These are phyloP conservation scores for Colletotrichum scovillei DNA, from an alignment of 2,329 filamentous ascomycete genomes.

Conservation along the genomic window DNA sequence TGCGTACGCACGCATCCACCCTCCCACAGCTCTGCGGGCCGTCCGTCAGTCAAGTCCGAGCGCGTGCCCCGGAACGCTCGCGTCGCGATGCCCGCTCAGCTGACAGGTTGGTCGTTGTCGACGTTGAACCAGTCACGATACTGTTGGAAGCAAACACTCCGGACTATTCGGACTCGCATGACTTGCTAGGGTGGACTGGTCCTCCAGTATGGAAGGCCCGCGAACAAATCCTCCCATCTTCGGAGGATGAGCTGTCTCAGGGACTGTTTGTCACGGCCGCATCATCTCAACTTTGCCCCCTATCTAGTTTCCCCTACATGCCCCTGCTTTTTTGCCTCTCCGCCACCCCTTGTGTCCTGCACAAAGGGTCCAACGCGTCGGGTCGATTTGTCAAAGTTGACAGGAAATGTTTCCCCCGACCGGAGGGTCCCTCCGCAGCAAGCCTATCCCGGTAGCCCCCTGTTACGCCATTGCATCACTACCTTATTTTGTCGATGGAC, in stretches of 20 bases:
- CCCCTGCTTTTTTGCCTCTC: slow-evolving; percentile 5
- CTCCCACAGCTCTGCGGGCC: slow-evolving; percentile 13
- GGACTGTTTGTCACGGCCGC: background rate
- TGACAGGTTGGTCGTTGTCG: background rate
- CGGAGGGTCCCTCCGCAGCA: background rate
- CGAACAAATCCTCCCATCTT: slow-evolving; percentile 7
- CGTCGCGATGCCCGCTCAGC: background rate
- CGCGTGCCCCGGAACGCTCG: slow-evolving; percentile 1
- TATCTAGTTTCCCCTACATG: background rate
- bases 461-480: too few relatives aligned
- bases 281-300: slow-evolving; percentile 20
- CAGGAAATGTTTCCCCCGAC: background rate
- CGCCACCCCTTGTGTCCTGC: background rate
- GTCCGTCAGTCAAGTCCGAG: slow-evolving; percentile 1
- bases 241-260: slow-evolving; percentile 21
- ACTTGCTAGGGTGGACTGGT: slow-evolving; percentile 1
- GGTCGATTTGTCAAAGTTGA: slow-evolving; percentile 24
- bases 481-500: background rate
- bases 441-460: background rate
- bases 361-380: slow-evolving; percentile 14
- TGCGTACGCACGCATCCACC: slow-evolving; percentile 21
- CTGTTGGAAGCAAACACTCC: slow-evolving; percentile 1
- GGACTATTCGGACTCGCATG: slow-evolving; percentile 31
- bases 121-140: background rate
- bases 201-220: background rate